Evolutionary conservation across 345 rosid genomes (phyloP), one percentile per base, ranked within the genome.

Genomic region (Eucalyptus pumila): DNA sequence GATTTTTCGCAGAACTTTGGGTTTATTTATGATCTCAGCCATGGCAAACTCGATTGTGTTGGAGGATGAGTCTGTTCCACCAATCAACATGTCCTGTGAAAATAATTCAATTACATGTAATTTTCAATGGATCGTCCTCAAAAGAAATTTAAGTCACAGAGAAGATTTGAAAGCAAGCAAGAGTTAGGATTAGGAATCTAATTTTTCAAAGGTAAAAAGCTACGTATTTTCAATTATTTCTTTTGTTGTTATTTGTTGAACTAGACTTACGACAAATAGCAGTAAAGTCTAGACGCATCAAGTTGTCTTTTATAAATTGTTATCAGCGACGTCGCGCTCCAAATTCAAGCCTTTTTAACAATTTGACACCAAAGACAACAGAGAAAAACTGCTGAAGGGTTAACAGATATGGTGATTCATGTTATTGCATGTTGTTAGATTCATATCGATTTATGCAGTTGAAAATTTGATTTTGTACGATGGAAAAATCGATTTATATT

Each of bases 21-120:
- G 94, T 26, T 93, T 94, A 92, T 93, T 93, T 60, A 94, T 85
- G 37, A 94, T 83, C 88, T 95, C 97, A 37, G 94, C 95, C 91
- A 94, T 91, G 23, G 94, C 91, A 23, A 95, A 94, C 87, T 94
- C 94, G 4, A 89, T 86, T 58, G 94, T 50, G 89, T 92, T 94
- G 27, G 96, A 90, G 7, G 95, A 88, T 60, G 96, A 90, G 89
- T 95, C 97, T 2, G 93, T 86, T 6, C 97, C 97, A 10, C 94
- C 95, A 80, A 94, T 93, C 44, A 95, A 87, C 94, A 95, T 95
- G 90, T 95, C 95, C 96, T 95, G 89, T 19, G 37, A 42, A 83
- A 47, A 85, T 47, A 85, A 49, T 24, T 21, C 42, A 50, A 44
- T 86, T 37, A 8, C 87, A 21, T 6, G 54, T 34, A 5, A 17